Conservation (phyloP, 2,329 filamentous ascomycete genomes). For the Aulographum hederae region DNA sequence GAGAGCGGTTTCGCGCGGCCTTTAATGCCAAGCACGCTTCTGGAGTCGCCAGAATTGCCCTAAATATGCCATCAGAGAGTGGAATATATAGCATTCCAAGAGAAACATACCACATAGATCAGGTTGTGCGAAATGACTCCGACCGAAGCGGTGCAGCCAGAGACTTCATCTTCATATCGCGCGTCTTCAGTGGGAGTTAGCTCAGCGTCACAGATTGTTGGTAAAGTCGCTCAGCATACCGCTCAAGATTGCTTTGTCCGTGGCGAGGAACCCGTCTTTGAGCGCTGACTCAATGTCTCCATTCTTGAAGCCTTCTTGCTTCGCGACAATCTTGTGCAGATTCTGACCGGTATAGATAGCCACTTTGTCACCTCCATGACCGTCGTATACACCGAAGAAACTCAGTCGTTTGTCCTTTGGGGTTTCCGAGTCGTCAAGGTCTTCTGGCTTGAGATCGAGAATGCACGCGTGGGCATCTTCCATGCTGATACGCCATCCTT, state of each 20-base stretch:
- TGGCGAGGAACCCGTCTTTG: constrained; percentile 93
- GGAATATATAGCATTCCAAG: constrained; percentile 1
- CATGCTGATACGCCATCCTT: constrained; percentile 99
- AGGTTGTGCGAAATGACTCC: constrained; percentile 77
- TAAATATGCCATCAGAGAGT: constrained; percentile 19
- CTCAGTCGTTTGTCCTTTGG: constrained; percentile 44
- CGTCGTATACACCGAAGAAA: constrained; percentile 97
- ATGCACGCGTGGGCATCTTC: constrained; percentile 87
- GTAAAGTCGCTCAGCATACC: constrained; percentile 41
- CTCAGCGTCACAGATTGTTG: constrained; percentile 4
- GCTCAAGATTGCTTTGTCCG: constrained; percentile 85
- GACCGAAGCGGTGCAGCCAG: constrained; percentile 90
- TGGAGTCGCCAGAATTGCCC: constrained; percentile 94
- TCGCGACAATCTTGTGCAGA: constrained; percentile 83
- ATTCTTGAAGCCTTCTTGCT: constrained; percentile 83
- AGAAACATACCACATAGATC: constrained; percentile 71
- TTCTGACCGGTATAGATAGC: constrained; percentile 83
- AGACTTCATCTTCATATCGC: constrained; percentile 93
- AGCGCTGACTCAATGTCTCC: constrained; percentile 88
- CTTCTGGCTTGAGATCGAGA: constrained; percentile 61
- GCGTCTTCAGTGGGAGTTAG: constrained; percentile 44
- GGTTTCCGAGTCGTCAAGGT: constrained; percentile 30
- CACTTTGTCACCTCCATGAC: constrained; percentile 92
- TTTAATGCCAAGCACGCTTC: constrained; percentile 89
- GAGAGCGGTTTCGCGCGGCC: constrained; percentile 92